Evolutionary conservation across 176 grass and related monocot genomes (phyloP), one percentile per base, ranked within the genome.

Genomic region (Urochloa ruziziensis): DNA sequence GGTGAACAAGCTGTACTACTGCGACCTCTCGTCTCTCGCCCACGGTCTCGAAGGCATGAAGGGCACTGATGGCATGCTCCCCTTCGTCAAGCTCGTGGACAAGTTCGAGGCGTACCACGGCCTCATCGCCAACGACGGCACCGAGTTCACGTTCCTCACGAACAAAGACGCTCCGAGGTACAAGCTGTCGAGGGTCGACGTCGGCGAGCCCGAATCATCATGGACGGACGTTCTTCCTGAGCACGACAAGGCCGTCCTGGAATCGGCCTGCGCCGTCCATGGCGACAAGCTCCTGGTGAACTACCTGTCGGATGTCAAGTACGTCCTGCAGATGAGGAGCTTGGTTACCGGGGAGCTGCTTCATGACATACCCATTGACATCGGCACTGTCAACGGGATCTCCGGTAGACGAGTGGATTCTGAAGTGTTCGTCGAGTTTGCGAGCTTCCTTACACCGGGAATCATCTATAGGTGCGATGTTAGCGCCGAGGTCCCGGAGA

Each of bases 1-100:
- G 35, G 71, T 93, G 10, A 98, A 98, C 88, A 98, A 98, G 80
- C 47, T 95, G 28, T 98, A 94, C 68, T 98, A 94, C 79, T 93
- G 79, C 17, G 82, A 95, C 77, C 29, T 98, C 39, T 66, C 70
- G 27, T 65, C 82, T 10, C 89, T 98, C 1, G n/a, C 88, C 24
- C 13, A 85, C 15, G 88, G 92, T 2, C 80, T 97, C 27, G 42
- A 80, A 86, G 58, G 72, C 71, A 82, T 78, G 27, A 95, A 85
- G 51, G 79, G 79, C 39, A 69, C 44, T 40, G 54, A 67, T 19
- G 59, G 62, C 59, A 80, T 83, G 78, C 96, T 95, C 11, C 96
- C 96, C 11, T 98, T 98, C 28, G 33, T 95, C 30, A 92, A 95
- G 73, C 91, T 98, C 29, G 72, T 98, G 8, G 96, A 95, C 63